Percentiles rank a stretch among this genome's conserved stretches.
Evolutionary conservation across 495 filamentous ascomycete species (phyloP).

Genomic region (Coniosporium apollinis): DNA sequence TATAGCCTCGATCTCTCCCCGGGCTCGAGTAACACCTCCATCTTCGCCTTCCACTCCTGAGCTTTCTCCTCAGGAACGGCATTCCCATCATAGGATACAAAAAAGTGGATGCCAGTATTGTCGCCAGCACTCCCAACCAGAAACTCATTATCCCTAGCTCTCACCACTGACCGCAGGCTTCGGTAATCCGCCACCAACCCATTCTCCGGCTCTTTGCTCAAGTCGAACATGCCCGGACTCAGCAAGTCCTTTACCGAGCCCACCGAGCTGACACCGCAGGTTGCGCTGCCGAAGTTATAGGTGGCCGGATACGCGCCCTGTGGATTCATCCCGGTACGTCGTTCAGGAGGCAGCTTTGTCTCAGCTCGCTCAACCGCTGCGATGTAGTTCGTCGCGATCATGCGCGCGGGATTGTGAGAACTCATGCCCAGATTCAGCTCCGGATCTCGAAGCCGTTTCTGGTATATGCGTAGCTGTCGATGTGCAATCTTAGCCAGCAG

Average conservation of each 20-base stretch:
- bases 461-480: conserved; percentile 18
- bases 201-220: conserved; percentile 1
- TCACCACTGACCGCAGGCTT: conserved; percentile 7
- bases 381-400: conserved; percentile 21
- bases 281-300: conserved; percentile 13
- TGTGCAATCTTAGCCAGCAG: conserved; percentile 19
- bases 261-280: conserved; percentile 22
- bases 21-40: conserved; percentile 15
- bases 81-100: conserved; percentile 16
- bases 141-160: conserved; percentile 22
- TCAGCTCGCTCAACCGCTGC: conserved; percentile 15
- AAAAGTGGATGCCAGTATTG: conserved; percentile 13
- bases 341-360: conserved; percentile 8
- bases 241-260: conserved; percentile 15
- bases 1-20: not conserved
- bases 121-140: conserved; percentile 17
- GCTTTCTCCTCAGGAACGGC: conserved; percentile 13
- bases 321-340: conserved; percentile 15
- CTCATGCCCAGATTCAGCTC: conserved; percentile 8
- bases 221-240: conserved; percentile 10
- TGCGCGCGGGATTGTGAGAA: conserved; percentile 9
- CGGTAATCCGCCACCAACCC: conserved; percentile 11
- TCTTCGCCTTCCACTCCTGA: conserved; percentile 15
- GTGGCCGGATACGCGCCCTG: conserved; percentile 19
- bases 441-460: conserved; percentile 14